Conservation (phyloP, 805 yeast genomes). For the Hanseniaspora mollemarum region DNA sequence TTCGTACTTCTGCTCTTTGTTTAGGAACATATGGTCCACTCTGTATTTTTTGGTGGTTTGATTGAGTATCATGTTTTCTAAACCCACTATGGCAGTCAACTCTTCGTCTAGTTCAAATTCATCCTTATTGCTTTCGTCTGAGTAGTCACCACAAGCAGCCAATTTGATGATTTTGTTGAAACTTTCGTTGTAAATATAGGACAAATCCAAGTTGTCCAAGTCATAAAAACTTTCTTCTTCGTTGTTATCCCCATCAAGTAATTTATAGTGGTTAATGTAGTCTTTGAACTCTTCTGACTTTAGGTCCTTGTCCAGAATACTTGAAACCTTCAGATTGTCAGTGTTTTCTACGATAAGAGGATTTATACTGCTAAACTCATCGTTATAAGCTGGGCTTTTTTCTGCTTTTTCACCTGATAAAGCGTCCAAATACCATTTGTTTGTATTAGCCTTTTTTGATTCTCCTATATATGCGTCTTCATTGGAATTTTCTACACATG, state of each 20-base stretch:
- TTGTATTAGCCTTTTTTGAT: neutral
- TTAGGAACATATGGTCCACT: conserved; percentile 12
- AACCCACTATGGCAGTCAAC: conserved; percentile 5
- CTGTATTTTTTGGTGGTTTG: conserved; percentile 5
- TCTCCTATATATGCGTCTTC: neutral
- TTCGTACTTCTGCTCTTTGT: conserved; percentile 9
- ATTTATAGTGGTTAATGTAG: conserved; percentile 3
- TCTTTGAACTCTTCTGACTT: conserved; percentile 3
- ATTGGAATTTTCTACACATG: neutral
- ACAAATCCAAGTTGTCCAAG: conserved; percentile 7
- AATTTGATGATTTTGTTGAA: conserved; percentile 6
- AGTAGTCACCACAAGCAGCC: neutral
- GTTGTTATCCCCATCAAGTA: conserved; percentile 2
- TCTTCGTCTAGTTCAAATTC: conserved; percentile 11
- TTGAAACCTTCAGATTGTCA: neutral
- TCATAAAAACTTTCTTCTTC: conserved; percentile 2
- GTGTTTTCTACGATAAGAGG: conserved; percentile 1
- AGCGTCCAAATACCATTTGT: neutral
- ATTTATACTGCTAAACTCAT: conserved; percentile 9
- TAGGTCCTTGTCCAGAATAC: neutral
- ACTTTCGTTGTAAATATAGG: conserved; percentile 12
- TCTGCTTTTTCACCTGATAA: neutral
- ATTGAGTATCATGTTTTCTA: conserved; percentile 11
- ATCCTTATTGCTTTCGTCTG: neutral
- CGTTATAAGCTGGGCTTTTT: neutral